These are phyloP conservation scores for Kondoa subrosea DNA, from an alignment of 768 basidiomycete genomes.

Conservation along the genomic window DNA sequence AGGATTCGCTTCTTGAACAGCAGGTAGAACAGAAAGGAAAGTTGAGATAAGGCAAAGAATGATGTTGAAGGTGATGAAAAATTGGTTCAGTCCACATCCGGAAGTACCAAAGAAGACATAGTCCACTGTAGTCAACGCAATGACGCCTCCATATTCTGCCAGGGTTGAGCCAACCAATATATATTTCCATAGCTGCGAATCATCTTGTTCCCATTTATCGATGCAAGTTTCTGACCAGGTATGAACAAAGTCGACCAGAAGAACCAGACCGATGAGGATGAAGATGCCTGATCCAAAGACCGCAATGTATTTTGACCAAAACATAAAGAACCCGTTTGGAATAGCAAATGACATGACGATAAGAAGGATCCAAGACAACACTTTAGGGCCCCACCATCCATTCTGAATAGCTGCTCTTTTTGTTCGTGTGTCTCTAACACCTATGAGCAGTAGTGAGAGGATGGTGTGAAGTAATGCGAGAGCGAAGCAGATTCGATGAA, in stretches of 20 bases:
- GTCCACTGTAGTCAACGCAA: slow-evolving; percentile 70
- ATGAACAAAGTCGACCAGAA: slow-evolving; percentile 96
- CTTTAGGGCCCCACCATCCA: slow-evolving; percentile 99
- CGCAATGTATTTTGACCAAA: slow-evolving; percentile 82
- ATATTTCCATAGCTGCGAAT: slow-evolving; percentile 88
- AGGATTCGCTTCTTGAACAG: slow-evolving; percentile 79
- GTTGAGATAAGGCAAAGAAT: slow-evolving; percentile 62
- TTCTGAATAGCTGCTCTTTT: slow-evolving; percentile 94
- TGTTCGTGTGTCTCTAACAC: slow-evolving; percentile 73
- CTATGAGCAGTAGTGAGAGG: slow-evolving; percentile 59
- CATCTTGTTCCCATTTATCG: slow-evolving; percentile 73
- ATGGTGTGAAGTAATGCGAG: slow-evolving; percentile 73
- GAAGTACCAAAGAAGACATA: slow-evolving; percentile 80
- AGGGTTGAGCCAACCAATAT: slow-evolving; percentile 82
- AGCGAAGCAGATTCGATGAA: slow-evolving; percentile 94
- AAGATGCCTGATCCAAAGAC: slow-evolving; percentile 84
- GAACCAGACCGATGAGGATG: slow-evolving; percentile 89
- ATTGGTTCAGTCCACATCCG: slow-evolving; percentile 79
- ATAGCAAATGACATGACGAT: slow-evolving; percentile 75
- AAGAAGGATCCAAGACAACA: slow-evolving; percentile 70
- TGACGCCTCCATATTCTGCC: slow-evolving; percentile 64
- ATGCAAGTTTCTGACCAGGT: slow-evolving; percentile 95
- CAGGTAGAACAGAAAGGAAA: slow-evolving; percentile 61
- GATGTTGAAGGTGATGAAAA: slow-evolving; percentile 92
- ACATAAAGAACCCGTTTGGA: slow-evolving; percentile 93